phyloP scores from a whole-genome alignment of 805 yeast genomes.

The Spathaspora sp. region DNA sequence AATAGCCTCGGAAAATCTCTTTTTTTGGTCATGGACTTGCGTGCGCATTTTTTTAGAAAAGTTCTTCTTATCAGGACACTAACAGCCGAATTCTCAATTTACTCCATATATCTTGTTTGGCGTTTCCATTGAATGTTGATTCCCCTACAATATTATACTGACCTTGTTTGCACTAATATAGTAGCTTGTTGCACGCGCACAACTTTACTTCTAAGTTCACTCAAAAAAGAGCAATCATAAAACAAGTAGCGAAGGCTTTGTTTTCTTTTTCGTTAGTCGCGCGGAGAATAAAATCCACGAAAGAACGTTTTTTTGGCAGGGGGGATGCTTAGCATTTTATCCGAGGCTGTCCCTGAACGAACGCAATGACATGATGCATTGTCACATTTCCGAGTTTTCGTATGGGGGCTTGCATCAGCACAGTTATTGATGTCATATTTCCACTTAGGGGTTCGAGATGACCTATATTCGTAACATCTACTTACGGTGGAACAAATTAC shows the following conservation, averaged over 20 bases:
- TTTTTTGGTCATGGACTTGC: not conserved
- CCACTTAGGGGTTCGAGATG: not conserved
- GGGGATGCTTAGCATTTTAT: not conserved
- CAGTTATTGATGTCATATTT: not conserved
- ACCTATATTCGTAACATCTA: not conserved
- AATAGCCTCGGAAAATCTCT: not conserved
- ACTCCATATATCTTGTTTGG: no score
- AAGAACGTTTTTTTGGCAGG: not conserved
- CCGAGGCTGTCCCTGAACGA: not conserved
- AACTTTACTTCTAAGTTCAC: no score
- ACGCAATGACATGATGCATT: not conserved
- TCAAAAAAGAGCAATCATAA: not conserved
- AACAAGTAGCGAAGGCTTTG: not conserved
- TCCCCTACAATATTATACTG: no score
- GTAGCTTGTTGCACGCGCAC: no score
- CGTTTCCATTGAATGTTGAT: no score
- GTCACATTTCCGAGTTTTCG: not conserved
- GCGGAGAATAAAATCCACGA: not conserved
- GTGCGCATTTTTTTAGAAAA: not conserved
- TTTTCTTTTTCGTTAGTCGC: not conserved
- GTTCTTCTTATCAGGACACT: not conserved
- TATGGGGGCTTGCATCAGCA: not conserved
- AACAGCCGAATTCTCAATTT: not conserved
- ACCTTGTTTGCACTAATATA: no score
- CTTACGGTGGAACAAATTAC: not conserved